Evolutionary conservation across 208 protist species (phyloP).

Genomic region (Lotmaria passim): DNA sequence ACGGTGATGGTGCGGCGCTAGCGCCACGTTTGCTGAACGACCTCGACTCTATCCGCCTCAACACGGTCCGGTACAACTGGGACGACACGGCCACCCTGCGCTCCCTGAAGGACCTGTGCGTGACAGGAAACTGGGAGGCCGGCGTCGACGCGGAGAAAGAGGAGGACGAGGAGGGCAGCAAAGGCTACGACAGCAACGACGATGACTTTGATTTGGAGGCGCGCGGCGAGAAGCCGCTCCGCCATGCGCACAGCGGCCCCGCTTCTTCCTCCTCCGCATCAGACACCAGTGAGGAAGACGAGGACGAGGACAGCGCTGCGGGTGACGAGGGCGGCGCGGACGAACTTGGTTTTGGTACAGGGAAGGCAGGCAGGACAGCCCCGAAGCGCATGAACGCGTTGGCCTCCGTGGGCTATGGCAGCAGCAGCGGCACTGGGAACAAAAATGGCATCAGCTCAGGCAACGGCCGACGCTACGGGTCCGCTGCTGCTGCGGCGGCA

Average conservation of each 20-base stretch:
- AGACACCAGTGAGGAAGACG: conserved; percentile 61
- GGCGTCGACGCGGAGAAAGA: conserved; percentile 44
- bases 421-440: background rate
- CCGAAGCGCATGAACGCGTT: conserved; percentile 30
- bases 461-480: background rate
- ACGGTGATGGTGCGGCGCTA: conserved; percentile 39
- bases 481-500: conserved; percentile 10
- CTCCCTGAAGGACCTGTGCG: conserved; percentile 93
- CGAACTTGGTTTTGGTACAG: conserved; percentile 14
- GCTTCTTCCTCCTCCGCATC: conserved; percentile 8
- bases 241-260: conserved; percentile 1
- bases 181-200: conserved; percentile 88
- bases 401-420: conserved; percentile 30
- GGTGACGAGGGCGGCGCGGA: conserved; percentile 46
- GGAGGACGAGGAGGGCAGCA: conserved; percentile 56
- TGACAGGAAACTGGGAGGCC: conserved; percentile 95
- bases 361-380: background rate
- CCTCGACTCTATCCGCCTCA: conserved; percentile 63
- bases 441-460: background rate
- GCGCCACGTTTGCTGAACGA: conserved; percentile 71
- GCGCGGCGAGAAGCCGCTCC: conserved; percentile 62
- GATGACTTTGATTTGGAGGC: conserved; percentile 83
- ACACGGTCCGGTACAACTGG: conserved; percentile 62
- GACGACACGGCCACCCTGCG: conserved; percentile 53
- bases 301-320: conserved; percentile 49